A percentile compares a stretch with the other conserved stretches of the same genome.
phyloP scores from a whole-genome alignment of 2,329 filamentous ascomycete genomes.

The Cytospora schulzeri region DNA sequence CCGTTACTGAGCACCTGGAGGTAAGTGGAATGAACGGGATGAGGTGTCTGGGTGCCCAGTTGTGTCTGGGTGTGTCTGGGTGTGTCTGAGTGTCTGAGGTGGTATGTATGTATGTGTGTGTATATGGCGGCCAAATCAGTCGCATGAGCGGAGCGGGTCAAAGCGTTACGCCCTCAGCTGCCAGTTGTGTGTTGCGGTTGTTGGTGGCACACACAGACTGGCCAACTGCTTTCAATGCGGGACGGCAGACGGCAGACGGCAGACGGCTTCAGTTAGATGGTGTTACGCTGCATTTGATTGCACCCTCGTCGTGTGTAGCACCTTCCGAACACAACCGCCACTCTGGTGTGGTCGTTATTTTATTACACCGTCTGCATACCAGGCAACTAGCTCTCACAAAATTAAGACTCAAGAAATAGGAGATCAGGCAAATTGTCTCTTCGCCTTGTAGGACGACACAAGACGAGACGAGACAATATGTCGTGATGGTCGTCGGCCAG shows the following conservation, averaged over 20 bases:
- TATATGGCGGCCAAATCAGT: no score
- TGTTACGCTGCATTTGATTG: neutral
- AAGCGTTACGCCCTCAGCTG: no score
- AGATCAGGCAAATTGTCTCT: neutral
- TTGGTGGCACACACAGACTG: neutral
- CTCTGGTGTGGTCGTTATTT: neutral
- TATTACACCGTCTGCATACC: neutral
- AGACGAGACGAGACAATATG: slow-evolving; percentile 1
- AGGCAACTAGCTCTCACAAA: neutral
- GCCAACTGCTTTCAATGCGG: neutral
- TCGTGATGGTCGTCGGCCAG: neutral
- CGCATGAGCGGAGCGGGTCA: no score
- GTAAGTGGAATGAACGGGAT: neutral
- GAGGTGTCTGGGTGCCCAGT: no score
- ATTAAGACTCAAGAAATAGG: neutral
- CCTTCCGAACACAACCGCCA: neutral
- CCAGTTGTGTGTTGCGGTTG: neutral
- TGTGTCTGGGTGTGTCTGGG: no score
- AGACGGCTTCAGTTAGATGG: neutral
- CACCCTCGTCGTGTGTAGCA: neutral
- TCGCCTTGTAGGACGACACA: slow-evolving; percentile 1
- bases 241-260: no score
- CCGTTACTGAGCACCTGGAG: neutral
- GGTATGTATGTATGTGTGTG: no score
- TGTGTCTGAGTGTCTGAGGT: no score